A percentile compares a stretch with the other conserved stretches of the same genome.
Conservation (phyloP, 2,329 filamentous ascomycete genomes). For the Verticillium nonalfalfae region DNA sequence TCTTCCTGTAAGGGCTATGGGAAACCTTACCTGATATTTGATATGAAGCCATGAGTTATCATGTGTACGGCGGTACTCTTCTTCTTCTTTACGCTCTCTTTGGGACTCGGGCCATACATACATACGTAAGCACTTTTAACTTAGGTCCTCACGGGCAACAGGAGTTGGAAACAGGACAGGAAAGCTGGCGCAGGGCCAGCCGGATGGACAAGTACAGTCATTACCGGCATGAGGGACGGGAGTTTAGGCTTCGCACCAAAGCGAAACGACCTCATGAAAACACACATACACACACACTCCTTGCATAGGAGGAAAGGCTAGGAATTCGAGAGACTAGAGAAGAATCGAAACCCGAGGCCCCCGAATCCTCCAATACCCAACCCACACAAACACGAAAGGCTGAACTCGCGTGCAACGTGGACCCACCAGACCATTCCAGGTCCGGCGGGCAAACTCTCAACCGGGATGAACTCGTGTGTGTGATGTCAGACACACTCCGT, state of each 20-base stretch:
- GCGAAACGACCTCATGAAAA: background rate
- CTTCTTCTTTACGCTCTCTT: background rate
- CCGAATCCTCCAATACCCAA: background rate
- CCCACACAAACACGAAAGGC: background rate
- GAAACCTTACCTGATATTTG: background rate
- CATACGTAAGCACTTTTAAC: too few relatives aligned
- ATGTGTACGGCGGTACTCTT: background rate
- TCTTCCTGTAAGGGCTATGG: slow-evolving; percentile 12
- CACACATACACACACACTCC: background rate
- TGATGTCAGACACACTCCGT: background rate
- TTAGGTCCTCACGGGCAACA: background rate
- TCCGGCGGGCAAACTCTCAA: too few relatives aligned
- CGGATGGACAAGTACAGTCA: background rate
- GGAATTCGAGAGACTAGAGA: background rate
- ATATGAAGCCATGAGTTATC: background rate
- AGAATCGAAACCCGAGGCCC: background rate
- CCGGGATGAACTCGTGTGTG: background rate
- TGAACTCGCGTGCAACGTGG: background rate
- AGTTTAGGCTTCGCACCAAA: background rate
- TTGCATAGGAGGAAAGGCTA: background rate
- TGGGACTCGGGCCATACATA: background rate
- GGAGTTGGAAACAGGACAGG: background rate
- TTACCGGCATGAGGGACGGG: background rate
- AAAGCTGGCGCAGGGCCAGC: background rate
- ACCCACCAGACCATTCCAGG: too few relatives aligned